Evolutionary conservation across 495 filamentous ascomycete genomes (phyloP).

Genomic region (Peziza echinospora): DNA sequence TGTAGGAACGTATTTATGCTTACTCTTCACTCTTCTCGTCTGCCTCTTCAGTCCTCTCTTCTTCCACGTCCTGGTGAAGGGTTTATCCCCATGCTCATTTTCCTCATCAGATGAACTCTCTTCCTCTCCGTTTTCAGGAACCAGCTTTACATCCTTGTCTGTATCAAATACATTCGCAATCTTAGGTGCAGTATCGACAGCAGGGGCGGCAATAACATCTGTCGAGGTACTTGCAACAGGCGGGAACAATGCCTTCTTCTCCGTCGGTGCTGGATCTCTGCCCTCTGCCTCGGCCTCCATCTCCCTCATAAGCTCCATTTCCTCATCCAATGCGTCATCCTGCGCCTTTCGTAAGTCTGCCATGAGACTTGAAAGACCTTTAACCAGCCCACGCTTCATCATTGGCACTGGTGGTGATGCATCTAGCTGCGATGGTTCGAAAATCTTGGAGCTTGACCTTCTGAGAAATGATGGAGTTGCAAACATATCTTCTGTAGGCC

Average conservation of each 20-base stretch:
- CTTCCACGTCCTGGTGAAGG: conserved; percentile 46
- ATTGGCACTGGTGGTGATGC: conserved; percentile 20
- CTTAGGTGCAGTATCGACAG: background rate
- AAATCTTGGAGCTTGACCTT: conserved; percentile 22
- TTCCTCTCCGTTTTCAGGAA: background rate
- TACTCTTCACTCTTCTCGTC: conserved; percentile 58
- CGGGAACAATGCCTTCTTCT: background rate
- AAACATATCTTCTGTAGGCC: conserved; percentile 17
- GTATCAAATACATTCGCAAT: background rate
- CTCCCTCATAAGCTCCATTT: conserved; percentile 61
- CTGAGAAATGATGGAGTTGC: conserved; percentile 60
- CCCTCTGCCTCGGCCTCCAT: conserved; percentile 38
- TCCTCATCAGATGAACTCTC: conserved; percentile 17
- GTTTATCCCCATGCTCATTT: conserved; percentile 27
- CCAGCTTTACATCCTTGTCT: background rate
- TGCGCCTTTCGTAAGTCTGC: conserved; percentile 57
- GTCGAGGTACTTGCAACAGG: no score
- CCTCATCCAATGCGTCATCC: conserved; percentile 54
- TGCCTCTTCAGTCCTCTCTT: conserved; percentile 86
- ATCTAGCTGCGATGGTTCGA: background rate
- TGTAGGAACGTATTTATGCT: conserved; percentile 5
- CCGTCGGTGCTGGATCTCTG: conserved; percentile 3
- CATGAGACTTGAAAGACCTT: conserved; percentile 59
- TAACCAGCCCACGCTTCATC: conserved; percentile 37
- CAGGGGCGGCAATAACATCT: background rate